These are phyloP conservation scores for Kalanchoe fedtschenkoi DNA, from an alignment of 164 flowering plant genomes.

Conservation along the genomic window DNA sequence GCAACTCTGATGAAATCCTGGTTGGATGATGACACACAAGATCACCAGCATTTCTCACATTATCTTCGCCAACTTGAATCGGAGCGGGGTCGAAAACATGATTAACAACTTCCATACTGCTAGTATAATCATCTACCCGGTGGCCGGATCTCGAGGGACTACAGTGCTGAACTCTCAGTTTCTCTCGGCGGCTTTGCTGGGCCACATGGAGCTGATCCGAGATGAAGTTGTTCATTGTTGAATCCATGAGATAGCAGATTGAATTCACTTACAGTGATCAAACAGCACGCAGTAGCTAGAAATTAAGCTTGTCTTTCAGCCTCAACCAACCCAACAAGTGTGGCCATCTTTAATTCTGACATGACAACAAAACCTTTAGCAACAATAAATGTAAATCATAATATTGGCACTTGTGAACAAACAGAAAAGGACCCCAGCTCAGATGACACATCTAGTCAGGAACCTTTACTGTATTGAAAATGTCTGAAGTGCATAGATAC, in stretches of 20 bases:
- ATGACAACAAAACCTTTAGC: neutral
- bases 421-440: neutral
- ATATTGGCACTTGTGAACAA: neutral
- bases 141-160: neutral
- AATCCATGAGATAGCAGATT: neutral
- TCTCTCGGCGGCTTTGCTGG: conserved; percentile 69
- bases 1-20: conserved; percentile 24
- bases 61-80: conserved; percentile 8
- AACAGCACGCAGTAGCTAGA: neutral
- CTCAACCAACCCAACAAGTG: neutral
- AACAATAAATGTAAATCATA: conserved; percentile 2
- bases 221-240: conserved; percentile 24
- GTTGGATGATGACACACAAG: conserved; percentile 21
- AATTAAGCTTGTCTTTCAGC: neutral
- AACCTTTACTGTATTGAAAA: neutral
- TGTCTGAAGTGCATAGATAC: neutral
- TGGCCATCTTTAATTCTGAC: neutral
- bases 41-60: conserved; percentile 16
- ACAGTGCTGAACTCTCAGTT: conserved; percentile 37
- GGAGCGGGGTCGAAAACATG: conserved; percentile 17
- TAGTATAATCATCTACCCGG: conserved; percentile 14
- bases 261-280: neutral
- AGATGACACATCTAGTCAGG: conserved; percentile 2
- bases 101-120: conserved; percentile 16
- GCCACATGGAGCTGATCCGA: conserved; percentile 50